Evolutionary conservation across 768 basidiomycete species (phyloP).

Genomic region (Hypholoma fasciculare): DNA sequence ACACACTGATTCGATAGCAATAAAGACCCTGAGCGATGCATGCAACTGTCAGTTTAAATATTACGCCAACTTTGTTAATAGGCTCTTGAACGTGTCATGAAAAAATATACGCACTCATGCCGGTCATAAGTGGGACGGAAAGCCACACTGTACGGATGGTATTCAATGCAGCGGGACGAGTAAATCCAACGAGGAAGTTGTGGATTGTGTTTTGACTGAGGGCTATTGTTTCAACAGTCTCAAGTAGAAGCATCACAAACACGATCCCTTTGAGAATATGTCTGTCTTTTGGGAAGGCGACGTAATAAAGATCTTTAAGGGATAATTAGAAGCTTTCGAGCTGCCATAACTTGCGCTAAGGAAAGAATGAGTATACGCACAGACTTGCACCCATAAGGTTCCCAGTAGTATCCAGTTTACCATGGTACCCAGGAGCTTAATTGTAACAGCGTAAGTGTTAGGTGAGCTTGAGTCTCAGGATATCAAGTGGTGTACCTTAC

Average conservation of each 20-base stretch:
- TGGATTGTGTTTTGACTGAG: background rate
- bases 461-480: too few relatives aligned
- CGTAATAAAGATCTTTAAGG: background rate
- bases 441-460: too few relatives aligned
- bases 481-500: too few relatives aligned
- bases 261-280: background rate
- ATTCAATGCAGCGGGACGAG: background rate
- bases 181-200: background rate
- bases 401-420: background rate
- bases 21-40: background rate
- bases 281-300: background rate
- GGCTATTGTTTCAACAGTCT: background rate
- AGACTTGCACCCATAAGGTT: background rate
- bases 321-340: background rate
- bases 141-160: background rate
- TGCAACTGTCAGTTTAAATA: background rate
- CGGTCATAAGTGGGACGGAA: background rate
- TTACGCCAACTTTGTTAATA: background rate
- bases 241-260: background rate
- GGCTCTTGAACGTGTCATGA: background rate
- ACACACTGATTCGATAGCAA: background rate
- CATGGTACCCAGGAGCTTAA: background rate
- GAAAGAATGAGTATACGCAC: background rate
- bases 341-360: background rate
- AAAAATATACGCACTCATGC: background rate